Conservation (phyloP, 306 rosid genomes). For the Pyrus pyrifolia region DNA sequence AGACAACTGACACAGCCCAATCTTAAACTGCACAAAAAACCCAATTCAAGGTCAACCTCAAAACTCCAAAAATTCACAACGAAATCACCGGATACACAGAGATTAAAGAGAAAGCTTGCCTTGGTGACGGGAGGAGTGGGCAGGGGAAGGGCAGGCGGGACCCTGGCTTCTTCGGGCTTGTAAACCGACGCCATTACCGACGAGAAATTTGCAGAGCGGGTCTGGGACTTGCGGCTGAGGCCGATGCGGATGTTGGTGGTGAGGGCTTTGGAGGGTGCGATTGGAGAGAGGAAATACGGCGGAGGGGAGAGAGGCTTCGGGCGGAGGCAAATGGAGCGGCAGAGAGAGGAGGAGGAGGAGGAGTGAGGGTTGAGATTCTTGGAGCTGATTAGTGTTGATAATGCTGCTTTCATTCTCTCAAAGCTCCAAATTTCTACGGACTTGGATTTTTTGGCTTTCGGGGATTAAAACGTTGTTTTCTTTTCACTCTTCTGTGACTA, state of each 20-base stretch:
- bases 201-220: slow-evolving; percentile 21
- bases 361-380: slow-evolving; percentile 30
- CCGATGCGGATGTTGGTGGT: background rate
- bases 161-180: slow-evolving; percentile 58
- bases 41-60: background rate
- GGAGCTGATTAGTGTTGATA: slow-evolving; percentile 33
- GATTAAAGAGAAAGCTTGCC: slow-evolving; percentile 23
- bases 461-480: background rate
- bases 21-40: slow-evolving; percentile 48
- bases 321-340: slow-evolving; percentile 20
- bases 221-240: slow-evolving; percentile 2
- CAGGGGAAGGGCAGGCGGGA: slow-evolving; percentile 63
- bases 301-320: slow-evolving; percentile 8
- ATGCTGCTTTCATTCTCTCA: slow-evolving; percentile 48
- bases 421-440: background rate
- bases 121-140: slow-evolving; percentile 65
- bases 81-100: background rate
- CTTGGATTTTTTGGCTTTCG: background rate
- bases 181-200: slow-evolving; percentile 52
- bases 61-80: background rate
- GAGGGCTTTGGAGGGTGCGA: slow-evolving; percentile 1
- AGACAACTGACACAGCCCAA: slow-evolving; percentile 76
- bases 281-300: background rate
- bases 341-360: slow-evolving; percentile 3
- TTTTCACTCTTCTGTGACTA: background rate